Evolutionary conservation across 257 asterid species (phyloP), one percentile per base, ranked within the genome.

Genomic region (Nicotiana tabacum): DNA sequence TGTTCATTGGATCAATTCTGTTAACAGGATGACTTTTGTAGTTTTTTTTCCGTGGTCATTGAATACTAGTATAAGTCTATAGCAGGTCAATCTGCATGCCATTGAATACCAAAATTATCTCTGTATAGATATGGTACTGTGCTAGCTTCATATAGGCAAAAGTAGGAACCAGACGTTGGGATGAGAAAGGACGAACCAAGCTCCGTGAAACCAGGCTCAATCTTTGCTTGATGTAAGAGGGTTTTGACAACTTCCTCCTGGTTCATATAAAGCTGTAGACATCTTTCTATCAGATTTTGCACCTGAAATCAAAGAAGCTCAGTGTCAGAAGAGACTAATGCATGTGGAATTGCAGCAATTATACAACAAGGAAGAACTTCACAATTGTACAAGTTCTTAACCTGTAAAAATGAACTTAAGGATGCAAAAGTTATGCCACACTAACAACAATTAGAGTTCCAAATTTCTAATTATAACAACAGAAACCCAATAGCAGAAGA

Each of bases 251-350:
- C 99, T 87, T 96, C 99, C 78, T 84, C 88, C 89, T 92, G 93
- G 86, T 89, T 92, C 99, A 94, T 96, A 94, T 96, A 96, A 77
- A 94, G 98, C 89, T 96, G 99, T 87, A 96, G 97, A 83, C 99
- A 96, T 88, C 98, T 91, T 89, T 95, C 99, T 76, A 95, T 95
- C 70, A 96, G 98, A 86, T 92, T 92, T 82, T 96, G 98, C 84
- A 96, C 99, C 99, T 96, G 89, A 70, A 9, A 64, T 74, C 35
- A 43, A 46, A 72, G 81, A 30, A 53, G 67, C 5, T 66, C 46
- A 76, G 58, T 76, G 43, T 51, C 16, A 58, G 46, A 21, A 76
- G 33, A 61, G 67, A 76, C 27, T 51, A 76, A 51, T 32, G 46
- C 62, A 76, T 51, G 65, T 16, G 29, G 29, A 51, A 27, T 29